Evolutionary conservation across 805 yeast species (phyloP), one percentile per base, ranked within the genome.

Genomic region (Scheffersomyces spartinae): DNA sequence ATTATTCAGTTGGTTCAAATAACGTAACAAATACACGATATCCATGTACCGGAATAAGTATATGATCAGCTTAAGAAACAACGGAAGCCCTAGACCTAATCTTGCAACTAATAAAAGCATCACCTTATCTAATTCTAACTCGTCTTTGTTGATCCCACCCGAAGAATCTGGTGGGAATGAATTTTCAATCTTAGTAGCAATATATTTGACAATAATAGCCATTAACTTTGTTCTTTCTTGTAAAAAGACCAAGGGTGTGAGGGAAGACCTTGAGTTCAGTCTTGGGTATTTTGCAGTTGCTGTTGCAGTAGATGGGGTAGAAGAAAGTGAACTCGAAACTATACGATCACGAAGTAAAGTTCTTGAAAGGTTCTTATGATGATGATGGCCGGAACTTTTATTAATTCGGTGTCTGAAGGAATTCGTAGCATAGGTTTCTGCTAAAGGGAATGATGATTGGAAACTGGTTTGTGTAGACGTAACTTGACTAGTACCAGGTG

Each of bases 21-120:
- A 61, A 27, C 67, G 41, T 31, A 61, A 51, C 28, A 61, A 47
- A 38, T 61, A 61, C 26, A 61, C 52, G 22, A 61, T 56, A 35
- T 61, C 66, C 65, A 61, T 61, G 36, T 61, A 61, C 27, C 67
- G 45, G 43, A 61, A 61, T 23, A 61, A 43, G 34, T 60, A 60
- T 15, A 61, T 55, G 20, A 52, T 43, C 4, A 64, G 59, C 30
- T 53, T 56, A 49, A 61, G 47, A 34, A 61, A 61, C 32, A 47
- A 36, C 3, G 53, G 43, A 15, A 61, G 31, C 1, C 56, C 36
- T 21, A 61, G 38, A 27, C 47, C 47, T 25, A 61, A 48, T 28
- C 67, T 46, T 26, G 55, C 46, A 9, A 55, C 47, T 31, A 60
- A 43, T 23, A 58, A 40, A 33, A 59, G 42, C 20, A 61, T 42